phyloP scores from a whole-genome alignment of 1,139 yeast genomes.

The Blastobotrys petasosporus region DNA sequence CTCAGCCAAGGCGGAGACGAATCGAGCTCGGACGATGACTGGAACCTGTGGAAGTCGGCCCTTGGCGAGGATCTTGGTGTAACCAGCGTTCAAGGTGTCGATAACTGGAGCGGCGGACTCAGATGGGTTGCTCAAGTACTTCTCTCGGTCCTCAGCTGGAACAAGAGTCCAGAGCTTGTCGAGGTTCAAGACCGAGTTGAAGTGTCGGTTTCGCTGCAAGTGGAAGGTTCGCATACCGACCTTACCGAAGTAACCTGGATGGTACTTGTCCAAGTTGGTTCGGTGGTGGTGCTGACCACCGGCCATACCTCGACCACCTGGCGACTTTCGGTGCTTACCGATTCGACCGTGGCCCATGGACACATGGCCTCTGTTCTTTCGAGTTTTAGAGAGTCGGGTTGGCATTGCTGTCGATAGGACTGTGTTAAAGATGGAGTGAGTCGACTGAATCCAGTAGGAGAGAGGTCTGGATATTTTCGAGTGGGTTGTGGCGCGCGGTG shows the following conservation, averaged over 20 bases:
- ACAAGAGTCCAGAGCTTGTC: slow-evolving; percentile 98
- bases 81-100: slow-evolving; percentile 99
- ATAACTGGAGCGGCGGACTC: slow-evolving; percentile 96
- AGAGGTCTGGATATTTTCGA: no score
- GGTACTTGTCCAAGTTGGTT: slow-evolving; percentile 96
- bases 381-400: slow-evolving; percentile 98
- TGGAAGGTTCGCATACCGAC: slow-evolving; percentile 99
- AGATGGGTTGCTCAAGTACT: slow-evolving; percentile 80
- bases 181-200: slow-evolving; percentile 97
- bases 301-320: slow-evolving; percentile 99
- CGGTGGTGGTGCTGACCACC: slow-evolving; percentile 99
- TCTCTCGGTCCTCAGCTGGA: slow-evolving; percentile 92
- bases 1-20: slow-evolving; percentile 98
- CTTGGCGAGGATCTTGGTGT: slow-evolving; percentile 99
- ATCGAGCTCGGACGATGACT: slow-evolving; percentile 98
- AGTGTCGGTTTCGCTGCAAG: slow-evolving; percentile 92
- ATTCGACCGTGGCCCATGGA: slow-evolving; percentile 98
- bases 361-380: slow-evolving; percentile 99
- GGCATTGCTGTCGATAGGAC: slow-evolving; percentile 49
- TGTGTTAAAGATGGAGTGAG: slow-evolving; percentile 1
- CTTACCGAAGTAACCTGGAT: slow-evolving; percentile 99
- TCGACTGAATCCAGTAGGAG: no score
- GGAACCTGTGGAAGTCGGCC: slow-evolving; percentile 98
- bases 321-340: slow-evolving; percentile 99
- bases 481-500: no score